Conservation (phyloP, 2,329 filamentous ascomycete species). For the Aaosphaeria arxii region DNA sequence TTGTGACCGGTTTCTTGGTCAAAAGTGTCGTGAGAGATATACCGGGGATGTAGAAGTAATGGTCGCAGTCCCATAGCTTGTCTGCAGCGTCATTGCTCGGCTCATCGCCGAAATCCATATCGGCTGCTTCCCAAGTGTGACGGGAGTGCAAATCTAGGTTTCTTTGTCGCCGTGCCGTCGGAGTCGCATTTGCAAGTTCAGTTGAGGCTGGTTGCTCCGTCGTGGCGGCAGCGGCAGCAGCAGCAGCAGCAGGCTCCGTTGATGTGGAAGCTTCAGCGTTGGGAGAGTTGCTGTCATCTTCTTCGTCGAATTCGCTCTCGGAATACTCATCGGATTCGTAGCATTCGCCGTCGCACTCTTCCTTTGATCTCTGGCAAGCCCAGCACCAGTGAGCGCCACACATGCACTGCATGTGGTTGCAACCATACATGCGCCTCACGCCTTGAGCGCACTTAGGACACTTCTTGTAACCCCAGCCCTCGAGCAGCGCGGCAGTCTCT, state of each 20-base stretch:
- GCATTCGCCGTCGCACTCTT: slow-evolving; percentile 24
- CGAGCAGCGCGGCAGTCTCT: slow-evolving; percentile 37
- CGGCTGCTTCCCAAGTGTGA: slow-evolving; percentile 26
- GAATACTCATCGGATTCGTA: slow-evolving; percentile 22
- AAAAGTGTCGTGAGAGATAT: slow-evolving; percentile 1
- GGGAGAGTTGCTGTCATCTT: not conserved
- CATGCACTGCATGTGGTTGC: slow-evolving; percentile 46
- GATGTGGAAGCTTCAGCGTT: not conserved
- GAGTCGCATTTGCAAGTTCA: not conserved
- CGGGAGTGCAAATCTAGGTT: slow-evolving; percentile 35
- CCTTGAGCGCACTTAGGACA: slow-evolving; percentile 51
- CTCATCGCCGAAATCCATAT: slow-evolving; percentile 36
- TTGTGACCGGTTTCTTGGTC: not conserved
- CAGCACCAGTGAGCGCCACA: slow-evolving; percentile 54
- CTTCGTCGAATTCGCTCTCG: slow-evolving; percentile 13
- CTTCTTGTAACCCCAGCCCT: slow-evolving; percentile 46
- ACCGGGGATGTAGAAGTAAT: slow-evolving; percentile 14
- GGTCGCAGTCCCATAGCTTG: slow-evolving; percentile 21
- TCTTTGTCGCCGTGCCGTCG: slow-evolving; percentile 4
- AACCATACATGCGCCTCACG: slow-evolving; percentile 49
- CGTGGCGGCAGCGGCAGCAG: not conserved
- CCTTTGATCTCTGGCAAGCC: slow-evolving; percentile 36
- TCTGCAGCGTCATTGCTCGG: slow-evolving; percentile 25
- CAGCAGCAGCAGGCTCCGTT: not conserved
- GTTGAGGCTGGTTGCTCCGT: not conserved